Evolutionary conservation across 164 flowering plant genomes (phyloP).

Genomic region (Dillenia suffruticosa): DNA sequence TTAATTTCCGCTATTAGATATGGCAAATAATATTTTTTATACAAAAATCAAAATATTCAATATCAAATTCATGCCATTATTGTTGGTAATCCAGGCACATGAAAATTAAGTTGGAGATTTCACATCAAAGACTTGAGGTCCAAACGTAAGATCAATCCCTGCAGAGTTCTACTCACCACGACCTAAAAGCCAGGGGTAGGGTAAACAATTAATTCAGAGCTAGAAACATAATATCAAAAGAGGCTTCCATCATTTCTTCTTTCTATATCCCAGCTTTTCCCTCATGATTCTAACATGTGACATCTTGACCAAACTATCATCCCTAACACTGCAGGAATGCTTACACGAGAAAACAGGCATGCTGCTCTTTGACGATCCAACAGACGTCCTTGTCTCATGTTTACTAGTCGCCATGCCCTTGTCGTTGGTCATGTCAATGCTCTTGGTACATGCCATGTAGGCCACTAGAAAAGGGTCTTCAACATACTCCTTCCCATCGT

Average conservation of each 20-base stretch:
- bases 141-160: no score
- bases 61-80: no score
- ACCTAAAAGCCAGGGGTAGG: no score
- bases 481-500: conserved; percentile 8
- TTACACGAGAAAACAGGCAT: conserved; percentile 44
- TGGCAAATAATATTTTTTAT: no score
- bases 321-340: conserved; percentile 45
- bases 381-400: conserved; percentile 7
- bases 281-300: conserved; percentile 21
- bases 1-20: no score
- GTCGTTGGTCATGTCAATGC: background rate
- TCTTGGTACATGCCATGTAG: conserved; percentile 40
- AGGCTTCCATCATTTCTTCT: background rate
- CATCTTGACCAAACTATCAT: conserved; percentile 36
- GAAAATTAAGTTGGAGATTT: no score
- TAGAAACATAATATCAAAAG: no score
- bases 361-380: conserved; percentile 9
- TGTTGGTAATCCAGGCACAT: no score
- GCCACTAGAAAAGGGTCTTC: conserved; percentile 45
- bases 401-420: background rate
- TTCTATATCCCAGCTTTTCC: background rate
- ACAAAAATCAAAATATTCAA: no score
- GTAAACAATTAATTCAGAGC: no score
- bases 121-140: no score
- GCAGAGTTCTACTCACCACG: no score